Conservation (phyloP, 2,329 filamentous ascomycete species). For the Colletotrichum cereale region DNA sequence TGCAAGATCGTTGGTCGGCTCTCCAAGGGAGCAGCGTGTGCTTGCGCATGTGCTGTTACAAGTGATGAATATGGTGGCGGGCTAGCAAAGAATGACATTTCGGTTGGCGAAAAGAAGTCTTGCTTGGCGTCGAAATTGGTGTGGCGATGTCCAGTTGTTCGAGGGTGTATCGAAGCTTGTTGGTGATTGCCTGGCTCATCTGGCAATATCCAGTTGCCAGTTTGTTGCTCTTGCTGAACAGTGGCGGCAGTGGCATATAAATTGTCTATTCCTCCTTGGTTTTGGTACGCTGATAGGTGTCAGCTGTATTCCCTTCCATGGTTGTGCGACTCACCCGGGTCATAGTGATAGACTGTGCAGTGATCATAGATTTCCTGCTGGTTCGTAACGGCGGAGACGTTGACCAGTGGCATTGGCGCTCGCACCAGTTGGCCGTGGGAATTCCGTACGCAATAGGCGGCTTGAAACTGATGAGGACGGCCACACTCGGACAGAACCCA, state of each 20-base stretch:
- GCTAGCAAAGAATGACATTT: conserved; percentile 12
- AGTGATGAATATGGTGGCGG: conserved; percentile 26
- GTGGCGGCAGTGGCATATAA: background rate
- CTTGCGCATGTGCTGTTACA: background rate
- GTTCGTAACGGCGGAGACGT: conserved; percentile 30
- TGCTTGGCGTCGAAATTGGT: conserved; percentile 4
- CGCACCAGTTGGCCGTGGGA: conserved; percentile 28
- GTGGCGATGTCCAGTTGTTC: background rate
- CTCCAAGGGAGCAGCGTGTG: background rate
- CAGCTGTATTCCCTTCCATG: background rate
- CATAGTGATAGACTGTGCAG: conserved; percentile 37
- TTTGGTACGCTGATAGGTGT: conserved; percentile 26
- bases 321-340: conserved; percentile 16
- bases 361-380: conserved; percentile 36
- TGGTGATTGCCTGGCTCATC: background rate
- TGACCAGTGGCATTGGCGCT: conserved; percentile 32
- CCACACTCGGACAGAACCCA: conserved; percentile 31
- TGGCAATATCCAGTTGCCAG: background rate
- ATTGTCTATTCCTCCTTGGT: conserved; percentile 17
- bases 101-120: background rate
- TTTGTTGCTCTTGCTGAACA: conserved; percentile 13
- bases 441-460: conserved; percentile 31
- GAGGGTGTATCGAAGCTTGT: conserved; percentile 3
- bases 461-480: conserved; percentile 32
- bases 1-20: conserved; percentile 4